A percentile compares a stretch with the other conserved stretches of the same genome.
These are phyloP conservation scores for Candida sanyaensis DNA, from an alignment of 1,139 yeast species.

Conservation along the genomic window DNA sequence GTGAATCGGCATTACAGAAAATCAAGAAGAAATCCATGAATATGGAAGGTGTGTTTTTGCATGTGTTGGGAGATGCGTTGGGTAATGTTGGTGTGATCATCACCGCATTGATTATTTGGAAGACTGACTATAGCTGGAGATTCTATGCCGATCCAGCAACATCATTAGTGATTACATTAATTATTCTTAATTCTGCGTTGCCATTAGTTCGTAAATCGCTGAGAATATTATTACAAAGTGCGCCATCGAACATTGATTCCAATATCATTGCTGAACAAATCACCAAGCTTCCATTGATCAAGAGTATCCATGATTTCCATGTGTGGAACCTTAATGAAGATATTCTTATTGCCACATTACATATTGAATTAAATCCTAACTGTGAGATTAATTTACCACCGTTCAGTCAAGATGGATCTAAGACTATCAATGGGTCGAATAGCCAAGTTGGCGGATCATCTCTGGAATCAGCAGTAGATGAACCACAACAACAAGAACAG, in stretches of 20 bases:
- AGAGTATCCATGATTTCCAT: constrained; percentile 91
- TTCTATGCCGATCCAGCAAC: constrained; percentile 84
- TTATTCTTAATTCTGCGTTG: constrained; percentile 87
- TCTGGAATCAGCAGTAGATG: background rate
- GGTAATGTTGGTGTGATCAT: constrained; percentile 93
- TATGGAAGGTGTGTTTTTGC: constrained; percentile 96
- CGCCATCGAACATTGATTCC: constrained; percentile 81
- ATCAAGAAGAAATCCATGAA: constrained; percentile 65
- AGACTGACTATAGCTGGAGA: constrained; percentile 86
- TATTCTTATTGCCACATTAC: constrained; percentile 84
- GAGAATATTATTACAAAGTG: constrained; percentile 86
- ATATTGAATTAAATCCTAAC: constrained; percentile 65
- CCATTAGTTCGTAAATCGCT: constrained; percentile 89
- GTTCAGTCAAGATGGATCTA: constrained; percentile 29
- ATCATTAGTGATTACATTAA: constrained; percentile 80
- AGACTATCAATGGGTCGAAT: no score
- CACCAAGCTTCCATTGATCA: constrained; percentile 65
- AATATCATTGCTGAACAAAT: constrained; percentile 73
- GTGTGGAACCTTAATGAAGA: constrained; percentile 95
- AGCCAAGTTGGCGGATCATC: constrained; percentile 5
- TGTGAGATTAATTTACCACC: constrained; percentile 9
- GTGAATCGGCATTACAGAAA: background rate
- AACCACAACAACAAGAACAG: no score
- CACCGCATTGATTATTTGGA: constrained; percentile 92
- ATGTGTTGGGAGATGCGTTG: constrained; percentile 93